phyloP scores from a whole-genome alignment of 495 filamentous ascomycete species.

The Aspergillus wentii region DNA sequence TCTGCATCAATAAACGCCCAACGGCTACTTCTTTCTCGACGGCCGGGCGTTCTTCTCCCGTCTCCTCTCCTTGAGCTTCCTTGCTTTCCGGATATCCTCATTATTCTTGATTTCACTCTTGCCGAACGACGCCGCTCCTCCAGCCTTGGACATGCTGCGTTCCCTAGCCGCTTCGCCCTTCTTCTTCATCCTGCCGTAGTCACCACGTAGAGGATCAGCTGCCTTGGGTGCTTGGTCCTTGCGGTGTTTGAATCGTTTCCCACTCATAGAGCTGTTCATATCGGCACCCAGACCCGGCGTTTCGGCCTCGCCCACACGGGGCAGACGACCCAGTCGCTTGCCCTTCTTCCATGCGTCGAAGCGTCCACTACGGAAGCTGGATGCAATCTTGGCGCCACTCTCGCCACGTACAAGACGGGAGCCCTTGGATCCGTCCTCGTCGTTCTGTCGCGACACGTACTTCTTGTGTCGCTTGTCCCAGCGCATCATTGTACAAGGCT shows the following conservation, averaged over 20 bases:
- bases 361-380: constrained; percentile 85
- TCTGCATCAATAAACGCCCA: constrained; percentile 4
- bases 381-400: constrained; percentile 91
- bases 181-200: constrained; percentile 89
- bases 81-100: constrained; percentile 79
- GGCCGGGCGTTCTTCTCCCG: constrained; percentile 89
- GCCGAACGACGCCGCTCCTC: constrained; percentile 56
- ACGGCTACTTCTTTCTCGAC: constrained; percentile 49
- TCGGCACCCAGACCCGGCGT: constrained; percentile 32
- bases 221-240: constrained; percentile 82
- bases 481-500: constrained; percentile 68
- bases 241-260: constrained; percentile 68
- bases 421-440: constrained; percentile 88
- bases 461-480: constrained; percentile 98
- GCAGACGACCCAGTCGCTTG: constrained; percentile 72
- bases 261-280: constrained; percentile 24
- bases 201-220: constrained; percentile 82
- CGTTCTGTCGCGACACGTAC: constrained; percentile 85
- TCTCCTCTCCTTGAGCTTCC: constrained; percentile 67
- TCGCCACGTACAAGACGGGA: constrained; percentile 83
- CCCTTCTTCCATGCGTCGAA: constrained; percentile 88
- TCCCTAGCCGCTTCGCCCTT: constrained; percentile 81
- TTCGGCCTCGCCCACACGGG: constrained; percentile 78
- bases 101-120: constrained; percentile 75
- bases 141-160: constrained; percentile 34